A percentile compares a stretch with the other conserved stretches of the same genome.
phyloP scores from a whole-genome alignment of 2,329 filamentous ascomycete genomes.

The Fusarium sp. region DNA sequence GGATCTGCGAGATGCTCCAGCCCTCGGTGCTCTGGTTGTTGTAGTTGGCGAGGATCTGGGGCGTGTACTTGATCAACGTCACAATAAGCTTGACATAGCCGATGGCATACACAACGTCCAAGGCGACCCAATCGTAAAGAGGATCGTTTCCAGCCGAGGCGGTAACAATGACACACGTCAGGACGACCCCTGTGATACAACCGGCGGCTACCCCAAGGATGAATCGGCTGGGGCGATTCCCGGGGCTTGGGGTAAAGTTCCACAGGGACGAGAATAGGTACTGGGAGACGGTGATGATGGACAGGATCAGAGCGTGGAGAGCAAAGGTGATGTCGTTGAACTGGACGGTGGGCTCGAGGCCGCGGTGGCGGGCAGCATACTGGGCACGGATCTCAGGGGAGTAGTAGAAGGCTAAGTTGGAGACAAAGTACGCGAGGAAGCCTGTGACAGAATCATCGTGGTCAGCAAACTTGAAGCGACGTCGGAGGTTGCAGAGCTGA shows the following conservation, averaged over 20 bases:
- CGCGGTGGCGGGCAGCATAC: constrained; percentile 83
- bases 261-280: constrained; percentile 77
- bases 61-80: constrained; percentile 92
- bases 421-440: constrained; percentile 80
- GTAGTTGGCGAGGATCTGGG: constrained; percentile 86
- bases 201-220: constrained; percentile 78
- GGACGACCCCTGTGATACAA: constrained; percentile 69
- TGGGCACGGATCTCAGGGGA: constrained; percentile 81
- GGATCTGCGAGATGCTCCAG: constrained; percentile 87
- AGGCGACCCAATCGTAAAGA: constrained; percentile 65
- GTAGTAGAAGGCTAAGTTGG: constrained; percentile 80
- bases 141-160: constrained; percentile 51
- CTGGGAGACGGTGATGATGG: constrained; percentile 79
- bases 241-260: constrained; percentile 74
- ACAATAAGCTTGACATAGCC: constrained; percentile 91
- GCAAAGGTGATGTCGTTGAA: constrained; percentile 94
- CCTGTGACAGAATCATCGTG: constrained; percentile 53
- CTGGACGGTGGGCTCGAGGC: constrained; percentile 83
- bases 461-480: constrained; percentile 25
- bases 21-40: constrained; percentile 85
- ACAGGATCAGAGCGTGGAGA: constrained; percentile 80
- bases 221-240: constrained; percentile 66
- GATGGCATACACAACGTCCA: constrained; percentile 74
- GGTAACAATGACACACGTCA: constrained; percentile 60
- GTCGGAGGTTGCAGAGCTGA: background rate